Evolutionary conservation across 805 yeast genomes (phyloP), one percentile per base, ranked within the genome.

Genomic region (Dipodascopsis uninucleata): DNA sequence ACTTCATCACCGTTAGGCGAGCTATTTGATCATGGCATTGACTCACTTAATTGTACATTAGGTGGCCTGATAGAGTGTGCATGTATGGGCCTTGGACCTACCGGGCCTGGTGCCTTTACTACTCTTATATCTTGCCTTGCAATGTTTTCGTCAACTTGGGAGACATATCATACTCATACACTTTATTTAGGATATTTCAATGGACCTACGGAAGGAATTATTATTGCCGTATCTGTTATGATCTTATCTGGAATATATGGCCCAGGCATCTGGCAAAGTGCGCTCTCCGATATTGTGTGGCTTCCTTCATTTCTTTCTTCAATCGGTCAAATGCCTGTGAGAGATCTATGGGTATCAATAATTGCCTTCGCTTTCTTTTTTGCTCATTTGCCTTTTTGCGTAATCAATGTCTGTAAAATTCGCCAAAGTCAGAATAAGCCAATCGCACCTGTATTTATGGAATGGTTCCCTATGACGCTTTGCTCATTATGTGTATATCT

Each of bases 1-100:
- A 95, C 89, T 63, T 78, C 87, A 37, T 95, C 97, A 3, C 97
- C 98, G 0, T 69, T 90, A 55, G 97, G 98, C 28, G 97, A 90
- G 65, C 71, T 93, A 48, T 93, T 90, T 61, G 97, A 93, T 64
- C 97, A 93, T 59, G 88, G 96, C 46, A 75, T 79, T 25, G 84
- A 79, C 59, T 76, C 84, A 1, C 62, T 79, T 40, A 86, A 86
- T 61, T 87, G 97, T 4, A 81, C 95, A 1, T 70, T 90, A 41
- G 89, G 89, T 9, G 73, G 81, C 3, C 68, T 86, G 31, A 72
- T 89, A 6, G 82, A 85, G 62, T 79, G 78, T 2, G 81, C 94
- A 0, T 87, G 80, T n/a, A 69, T 83, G 40, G 84, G 85, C 28
- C 70, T 82, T 57, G 96, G 96, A 0, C 79, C 84, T 35, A 68